These are phyloP conservation scores for Adiantum capillusveneris DNA, from an alignment of 75 land plant species.

Conservation along the genomic window DNA sequence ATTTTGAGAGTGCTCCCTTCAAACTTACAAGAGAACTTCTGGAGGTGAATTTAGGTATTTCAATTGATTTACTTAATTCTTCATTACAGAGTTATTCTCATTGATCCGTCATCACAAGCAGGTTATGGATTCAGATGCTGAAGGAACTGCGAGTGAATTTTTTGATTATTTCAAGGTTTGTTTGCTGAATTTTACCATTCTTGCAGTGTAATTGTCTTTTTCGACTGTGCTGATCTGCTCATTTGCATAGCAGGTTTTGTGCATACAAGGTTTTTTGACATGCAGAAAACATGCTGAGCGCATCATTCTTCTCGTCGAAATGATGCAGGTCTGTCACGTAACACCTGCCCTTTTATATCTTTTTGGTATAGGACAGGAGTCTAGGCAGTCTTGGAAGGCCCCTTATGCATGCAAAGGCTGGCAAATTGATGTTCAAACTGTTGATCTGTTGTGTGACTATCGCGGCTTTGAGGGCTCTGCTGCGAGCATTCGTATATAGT, in stretches of 20 bases:
- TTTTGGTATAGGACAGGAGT: too few species aligned
- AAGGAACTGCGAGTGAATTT: constrained; percentile 95
- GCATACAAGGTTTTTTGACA: constrained; percentile 97
- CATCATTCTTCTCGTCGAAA: constrained; percentile 93
- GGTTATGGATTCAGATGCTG: constrained; percentile 99
- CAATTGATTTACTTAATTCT: background rate
- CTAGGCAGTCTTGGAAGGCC: too few species aligned
- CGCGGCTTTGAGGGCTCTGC: too few species aligned
- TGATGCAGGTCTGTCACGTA: constrained; percentile 73
- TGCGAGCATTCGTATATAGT: too few species aligned
- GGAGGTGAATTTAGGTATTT: constrained; percentile 46
- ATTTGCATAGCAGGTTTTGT: constrained; percentile 56
- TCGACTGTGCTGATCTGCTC: background rate
- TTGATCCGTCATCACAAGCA: constrained; percentile 6
- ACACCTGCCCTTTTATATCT: too few species aligned
- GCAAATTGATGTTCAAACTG: too few species aligned
- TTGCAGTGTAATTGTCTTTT: background rate
- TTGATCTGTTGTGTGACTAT: too few species aligned
- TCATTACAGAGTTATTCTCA: background rate
- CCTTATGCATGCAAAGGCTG: too few species aligned
- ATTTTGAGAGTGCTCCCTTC: constrained; percentile 99
- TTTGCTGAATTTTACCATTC: background rate
- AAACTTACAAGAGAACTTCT: constrained; percentile 98
- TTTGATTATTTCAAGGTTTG: constrained; percentile 91
- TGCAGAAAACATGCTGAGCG: constrained; percentile 99